Evolutionary conservation across 345 rosid genomes (phyloP), one percentile per base, ranked within the genome.

Genomic region (Moricandia moricandioides): DNA sequence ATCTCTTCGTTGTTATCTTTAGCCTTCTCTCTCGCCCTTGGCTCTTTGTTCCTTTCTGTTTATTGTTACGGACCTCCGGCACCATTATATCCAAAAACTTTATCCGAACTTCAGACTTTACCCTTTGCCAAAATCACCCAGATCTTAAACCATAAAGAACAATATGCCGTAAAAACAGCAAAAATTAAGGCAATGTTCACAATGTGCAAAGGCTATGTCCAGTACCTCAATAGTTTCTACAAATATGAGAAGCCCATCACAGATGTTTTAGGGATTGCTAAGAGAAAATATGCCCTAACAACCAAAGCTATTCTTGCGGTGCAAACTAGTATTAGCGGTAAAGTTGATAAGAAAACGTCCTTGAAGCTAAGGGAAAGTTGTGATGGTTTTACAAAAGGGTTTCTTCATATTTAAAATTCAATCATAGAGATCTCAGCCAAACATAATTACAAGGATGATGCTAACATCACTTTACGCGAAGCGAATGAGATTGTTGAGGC

Each of bases 151-250:
- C 57, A 17, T 9, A 55, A 64, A 54, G 77, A 64, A 16, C 12
- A 13, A n/a, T 39, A 12, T 8, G 62, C 70, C 57, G 62, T 55
- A 1, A 64, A 73, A 55, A 55, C 77, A 31, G 14, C 63, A 40
- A 65, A 37, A 21, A 55, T 65, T n/a, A 65, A 73, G 77, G 77
- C 45, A 39, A 73, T 73, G 71, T 65, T 73, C 71, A 39, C 77
- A 73, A 5, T 65, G 24, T 73, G 58, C 71, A 65, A 73, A 73
- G 65, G 14, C 71, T 73, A 73, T 11, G 47, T 73, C 5, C 47
- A 63, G 10, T 73, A 73, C 58, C 77, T 73, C 6, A 57, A 56
- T 57, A 55, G 77, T 45, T 26, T 73, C 21, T 65, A 55, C 65
- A 65, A 73, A 31, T 40, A 27, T 65, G 77, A 65, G 33, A 73